phyloP scores from a whole-genome alignment of 768 basidiomycete genomes.

The Tulasnella sp. region DNA sequence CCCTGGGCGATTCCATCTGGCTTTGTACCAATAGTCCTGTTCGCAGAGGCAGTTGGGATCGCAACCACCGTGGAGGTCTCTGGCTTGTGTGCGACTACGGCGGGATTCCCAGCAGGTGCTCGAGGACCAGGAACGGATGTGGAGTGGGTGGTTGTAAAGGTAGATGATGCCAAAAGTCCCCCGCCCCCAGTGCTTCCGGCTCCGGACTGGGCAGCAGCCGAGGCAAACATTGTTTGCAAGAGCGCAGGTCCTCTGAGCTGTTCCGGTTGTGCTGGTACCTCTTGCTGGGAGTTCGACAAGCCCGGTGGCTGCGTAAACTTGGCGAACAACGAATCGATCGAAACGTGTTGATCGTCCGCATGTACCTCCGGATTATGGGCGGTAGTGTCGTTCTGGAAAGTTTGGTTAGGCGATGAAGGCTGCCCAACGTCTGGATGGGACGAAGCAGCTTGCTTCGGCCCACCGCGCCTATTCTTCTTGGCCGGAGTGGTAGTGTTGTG shows the following conservation, averaged over 20 bases:
- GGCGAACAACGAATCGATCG: slow-evolving; percentile 29
- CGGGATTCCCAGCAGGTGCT: neutral
- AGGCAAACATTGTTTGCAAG: slow-evolving; percentile 62
- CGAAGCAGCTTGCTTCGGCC: slow-evolving; percentile 5
- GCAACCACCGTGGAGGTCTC: neutral
- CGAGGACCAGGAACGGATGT: too few species aligned
- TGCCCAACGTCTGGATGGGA: neutral
- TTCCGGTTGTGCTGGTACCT: slow-evolving; percentile 23
- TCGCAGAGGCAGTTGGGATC: neutral
- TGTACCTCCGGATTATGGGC: too few species aligned
- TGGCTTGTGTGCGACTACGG: neutral
- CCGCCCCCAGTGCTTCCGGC: neutral
- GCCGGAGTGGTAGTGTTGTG: neutral
- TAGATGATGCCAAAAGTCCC: neutral
- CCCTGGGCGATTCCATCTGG: neutral
- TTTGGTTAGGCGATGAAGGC: neutral
- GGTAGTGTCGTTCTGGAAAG: neutral
- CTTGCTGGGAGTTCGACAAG: slow-evolving; percentile 24
- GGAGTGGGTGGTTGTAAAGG: neutral
- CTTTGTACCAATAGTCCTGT: neutral
- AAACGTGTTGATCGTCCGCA: neutral
- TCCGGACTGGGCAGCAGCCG: slow-evolving; percentile 27
- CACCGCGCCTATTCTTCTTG: slow-evolving; percentile 5
- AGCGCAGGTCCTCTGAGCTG: slow-evolving; percentile 42
- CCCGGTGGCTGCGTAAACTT: slow-evolving; percentile 30